These are phyloP conservation scores for Nigrospora osmanthi DNA, from an alignment of 2,329 filamentous ascomycete species.

Conservation along the genomic window DNA sequence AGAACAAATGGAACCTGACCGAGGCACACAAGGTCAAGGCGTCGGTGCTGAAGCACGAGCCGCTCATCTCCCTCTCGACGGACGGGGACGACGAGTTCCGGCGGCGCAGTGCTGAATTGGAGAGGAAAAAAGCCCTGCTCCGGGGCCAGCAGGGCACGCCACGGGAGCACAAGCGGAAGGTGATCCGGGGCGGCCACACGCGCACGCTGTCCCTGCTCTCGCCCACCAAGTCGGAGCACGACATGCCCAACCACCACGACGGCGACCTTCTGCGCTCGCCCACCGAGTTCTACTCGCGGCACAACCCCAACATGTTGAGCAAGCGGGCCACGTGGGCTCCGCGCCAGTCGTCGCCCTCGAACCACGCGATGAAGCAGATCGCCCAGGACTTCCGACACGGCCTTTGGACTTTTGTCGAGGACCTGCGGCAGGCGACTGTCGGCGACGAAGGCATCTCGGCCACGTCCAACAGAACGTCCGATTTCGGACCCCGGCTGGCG, in stretches of 20 bases:
- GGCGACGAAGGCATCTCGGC: conserved; percentile 80
- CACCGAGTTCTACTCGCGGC: conserved; percentile 20
- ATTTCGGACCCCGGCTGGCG: conserved; percentile 15
- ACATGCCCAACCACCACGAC: conserved; percentile 36
- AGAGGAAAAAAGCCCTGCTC: conserved; percentile 64
- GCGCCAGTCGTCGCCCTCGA: conserved; percentile 32
- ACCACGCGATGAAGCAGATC: conserved; percentile 60
- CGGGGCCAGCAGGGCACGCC: conserved; percentile 32
- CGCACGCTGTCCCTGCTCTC: conserved; percentile 74
- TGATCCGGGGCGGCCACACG: conserved; percentile 61
- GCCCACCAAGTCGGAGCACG: conserved; percentile 41
- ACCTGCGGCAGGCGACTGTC: conserved; percentile 89
- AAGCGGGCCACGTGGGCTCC: conserved; percentile 57
- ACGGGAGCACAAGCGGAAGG: conserved; percentile 43
- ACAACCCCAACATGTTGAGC: conserved; percentile 22
- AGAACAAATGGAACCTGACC: conserved; percentile 73
- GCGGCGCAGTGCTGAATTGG: conserved; percentile 53
- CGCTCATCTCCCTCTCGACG: conserved; percentile 23
- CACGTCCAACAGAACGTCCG: conserved; percentile 25
- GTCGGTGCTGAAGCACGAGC: conserved; percentile 53
- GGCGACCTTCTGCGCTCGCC: conserved; percentile 34
- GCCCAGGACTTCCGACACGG: conserved; percentile 85
- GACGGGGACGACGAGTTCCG: conserved; percentile 22
- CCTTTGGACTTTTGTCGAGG: conserved; percentile 90
- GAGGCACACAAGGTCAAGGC: conserved; percentile 71